Percentiles rank a stretch among this genome's conserved stretches.
These are phyloP conservation scores for Herpetomonas tarakana DNA, from an alignment of 208 protist species.

Conservation along the genomic window DNA sequence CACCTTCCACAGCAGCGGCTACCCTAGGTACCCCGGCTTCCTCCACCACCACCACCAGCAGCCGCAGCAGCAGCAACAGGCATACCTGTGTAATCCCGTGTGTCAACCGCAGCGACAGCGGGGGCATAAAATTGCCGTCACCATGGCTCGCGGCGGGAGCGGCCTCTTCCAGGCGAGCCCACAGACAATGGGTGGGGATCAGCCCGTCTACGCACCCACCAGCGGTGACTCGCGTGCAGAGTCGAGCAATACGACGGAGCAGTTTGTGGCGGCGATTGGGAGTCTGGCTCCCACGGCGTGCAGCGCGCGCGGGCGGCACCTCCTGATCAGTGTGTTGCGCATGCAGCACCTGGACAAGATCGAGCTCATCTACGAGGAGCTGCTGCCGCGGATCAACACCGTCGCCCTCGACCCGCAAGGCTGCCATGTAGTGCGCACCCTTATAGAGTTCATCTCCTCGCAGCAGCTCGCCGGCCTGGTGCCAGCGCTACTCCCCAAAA, in stretches of 20 bases:
- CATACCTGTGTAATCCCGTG: neutral
- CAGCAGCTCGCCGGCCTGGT: constrained; percentile 45
- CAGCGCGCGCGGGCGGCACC: constrained; percentile 42
- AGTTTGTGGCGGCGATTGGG: constrained; percentile 45
- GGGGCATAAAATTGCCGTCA: no score
- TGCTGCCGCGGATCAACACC: constrained; percentile 53
- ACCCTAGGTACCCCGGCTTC: neutral
- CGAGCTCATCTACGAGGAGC: constrained; percentile 51
- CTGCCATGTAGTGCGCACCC: constrained; percentile 65
- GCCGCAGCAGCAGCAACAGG: constrained; percentile 1
- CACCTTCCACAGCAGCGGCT: neutral
- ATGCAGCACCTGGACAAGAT: constrained; percentile 57
- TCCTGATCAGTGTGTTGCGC: constrained; percentile 55
- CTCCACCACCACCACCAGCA: neutral
- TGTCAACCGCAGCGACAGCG: neutral
- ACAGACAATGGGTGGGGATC: neutral
- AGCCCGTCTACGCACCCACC: neutral
- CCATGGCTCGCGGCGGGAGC: no score
- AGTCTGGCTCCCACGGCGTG: constrained; percentile 46
- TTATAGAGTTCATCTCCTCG: constrained; percentile 59
- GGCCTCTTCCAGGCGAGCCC: no score
- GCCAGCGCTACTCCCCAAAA: constrained; percentile 30
- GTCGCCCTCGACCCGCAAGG: constrained; percentile 64
- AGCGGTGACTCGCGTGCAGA: neutral
- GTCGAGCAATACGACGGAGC: constrained; percentile 31